Base-by-base conservation (phyloP, 192 early-diverging fungal species). In the Lobosporangium transversale region DNA sequence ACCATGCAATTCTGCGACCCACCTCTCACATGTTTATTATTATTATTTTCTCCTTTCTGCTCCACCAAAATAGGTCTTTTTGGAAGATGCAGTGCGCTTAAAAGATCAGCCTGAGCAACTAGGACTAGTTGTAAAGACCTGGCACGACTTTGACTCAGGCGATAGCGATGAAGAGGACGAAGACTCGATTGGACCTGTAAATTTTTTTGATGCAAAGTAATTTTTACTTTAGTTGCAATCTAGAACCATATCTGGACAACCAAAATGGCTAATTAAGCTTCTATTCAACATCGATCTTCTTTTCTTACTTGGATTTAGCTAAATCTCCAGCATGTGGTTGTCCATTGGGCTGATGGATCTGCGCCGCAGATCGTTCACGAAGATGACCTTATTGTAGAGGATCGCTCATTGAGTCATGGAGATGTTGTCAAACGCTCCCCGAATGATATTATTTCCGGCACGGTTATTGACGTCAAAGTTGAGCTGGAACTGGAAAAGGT, bases 71-170 rank as follows among this genome's bases (percentile, higher is more conserved):
- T 14, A 79, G 80, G 74, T 81, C 35, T 81, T 76, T 31, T 50
- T 81, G 10, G 80, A 78, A 58, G 80, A 81, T 53, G 66, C 67
- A 6, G 80, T 81, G 15, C 33, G 63, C n/a, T n/a, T 47, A 23
- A 70, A 70, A 11, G 80, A 62, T 56, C 21, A 50, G n/a, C 62
- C 70, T 14, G 59, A 70, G 17, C 60, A n/a, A 29, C 58, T 78
- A 0, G 80, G 80, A 30, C 45, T 81, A 6, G 74, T 81, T 37
- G 58, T 66, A 14, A 75, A 62, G 58, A 81, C 80, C 26, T 81
- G 80, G 80, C 73, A 78, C 37, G 80, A 81, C 61, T 81, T 81
- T 58, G 70, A 80, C 12, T 64, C 68, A 31, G 78, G 65, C 30
- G 68, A 66, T 9, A 56, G 56, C 54, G 67, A 79, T 29, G 47